These are phyloP conservation scores for Platismatia glauca DNA, from an alignment of 495 filamentous ascomycete species.

Conservation along the genomic window DNA sequence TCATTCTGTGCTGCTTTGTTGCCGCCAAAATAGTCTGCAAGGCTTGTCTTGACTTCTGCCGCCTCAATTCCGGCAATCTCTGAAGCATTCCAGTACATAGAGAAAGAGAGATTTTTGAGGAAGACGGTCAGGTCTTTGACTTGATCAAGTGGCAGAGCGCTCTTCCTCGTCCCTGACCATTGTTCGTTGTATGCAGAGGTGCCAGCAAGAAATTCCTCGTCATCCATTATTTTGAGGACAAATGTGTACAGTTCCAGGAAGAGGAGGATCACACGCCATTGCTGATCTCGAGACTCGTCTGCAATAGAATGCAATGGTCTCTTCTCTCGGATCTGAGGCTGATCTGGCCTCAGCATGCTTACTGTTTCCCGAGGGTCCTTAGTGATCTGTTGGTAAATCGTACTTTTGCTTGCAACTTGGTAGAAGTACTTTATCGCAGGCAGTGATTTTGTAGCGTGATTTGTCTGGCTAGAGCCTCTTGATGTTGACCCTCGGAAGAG, in stretches of 20 bases:
- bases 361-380: constrained; percentile 50
- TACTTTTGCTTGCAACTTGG: constrained; percentile 60
- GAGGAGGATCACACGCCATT: constrained; percentile 83
- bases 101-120: constrained; percentile 86
- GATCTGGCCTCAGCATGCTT: constrained; percentile 41
- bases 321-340: constrained; percentile 20
- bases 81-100: constrained; percentile 73
- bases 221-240: constrained; percentile 82
- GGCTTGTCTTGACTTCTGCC: constrained; percentile 37
- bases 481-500: constrained; percentile 72
- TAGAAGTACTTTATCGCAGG: constrained; percentile 87
- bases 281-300: constrained; percentile 44
- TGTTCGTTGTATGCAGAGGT: constrained; percentile 32
- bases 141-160: constrained; percentile 59
- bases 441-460: constrained; percentile 32
- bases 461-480: constrained; percentile 26
- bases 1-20: constrained; percentile 13
- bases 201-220: constrained; percentile 53
- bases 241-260: constrained; percentile 95
- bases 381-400: constrained; percentile 55
- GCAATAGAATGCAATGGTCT: background rate
- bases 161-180: constrained; percentile 50
- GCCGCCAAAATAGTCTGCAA: constrained; percentile 49
- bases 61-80: constrained; percentile 52
- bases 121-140: constrained; percentile 70